Evolutionary conservation across 1,284 basidiomycete genomes (phyloP).

Genomic region (Irpex lacteus): DNA sequence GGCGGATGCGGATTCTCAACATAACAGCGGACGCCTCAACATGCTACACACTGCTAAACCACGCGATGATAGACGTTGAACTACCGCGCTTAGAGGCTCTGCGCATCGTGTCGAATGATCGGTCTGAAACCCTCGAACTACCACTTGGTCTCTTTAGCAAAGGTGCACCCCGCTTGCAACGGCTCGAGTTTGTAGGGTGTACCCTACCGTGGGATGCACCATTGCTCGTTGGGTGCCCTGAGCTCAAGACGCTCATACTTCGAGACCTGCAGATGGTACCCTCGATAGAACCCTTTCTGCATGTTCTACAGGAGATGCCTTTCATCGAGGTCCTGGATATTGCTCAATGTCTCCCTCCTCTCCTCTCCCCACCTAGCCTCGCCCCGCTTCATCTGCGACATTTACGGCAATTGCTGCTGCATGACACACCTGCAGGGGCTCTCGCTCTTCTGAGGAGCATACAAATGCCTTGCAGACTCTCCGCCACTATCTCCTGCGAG

Average conservation of each 20-base stretch:
- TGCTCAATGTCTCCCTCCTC: neutral
- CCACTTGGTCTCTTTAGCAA: neutral
- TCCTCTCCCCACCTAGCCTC: neutral
- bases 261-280: neutral
- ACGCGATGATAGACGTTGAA: neutral
- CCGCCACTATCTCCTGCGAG: slow-evolving; percentile 1
- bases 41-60: neutral
- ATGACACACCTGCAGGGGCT: neutral
- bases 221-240: slow-evolving; percentile 1
- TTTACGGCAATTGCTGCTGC: neutral
- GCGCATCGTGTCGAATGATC: neutral
- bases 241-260: slow-evolving; percentile 1
- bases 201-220: slow-evolving; percentile 8
- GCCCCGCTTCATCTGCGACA: neutral
- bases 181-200: slow-evolving; percentile 8
- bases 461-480: neutral
- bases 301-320: slow-evolving; percentile 5
- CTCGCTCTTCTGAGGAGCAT: neutral
- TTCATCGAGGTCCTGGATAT: slow-evolving; percentile 3
- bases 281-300: neutral
- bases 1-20: slow-evolving; percentile 9
- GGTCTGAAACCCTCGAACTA: neutral
- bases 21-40: neutral
- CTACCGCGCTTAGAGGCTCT: slow-evolving; percentile 7
- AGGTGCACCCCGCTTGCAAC: slow-evolving; percentile 8